Percentiles rank a stretch among this genome's conserved stretches.
Conservation (phyloP, 225 moss, liverwort and hornwort species). For the Sphagnum tenellum region DNA sequence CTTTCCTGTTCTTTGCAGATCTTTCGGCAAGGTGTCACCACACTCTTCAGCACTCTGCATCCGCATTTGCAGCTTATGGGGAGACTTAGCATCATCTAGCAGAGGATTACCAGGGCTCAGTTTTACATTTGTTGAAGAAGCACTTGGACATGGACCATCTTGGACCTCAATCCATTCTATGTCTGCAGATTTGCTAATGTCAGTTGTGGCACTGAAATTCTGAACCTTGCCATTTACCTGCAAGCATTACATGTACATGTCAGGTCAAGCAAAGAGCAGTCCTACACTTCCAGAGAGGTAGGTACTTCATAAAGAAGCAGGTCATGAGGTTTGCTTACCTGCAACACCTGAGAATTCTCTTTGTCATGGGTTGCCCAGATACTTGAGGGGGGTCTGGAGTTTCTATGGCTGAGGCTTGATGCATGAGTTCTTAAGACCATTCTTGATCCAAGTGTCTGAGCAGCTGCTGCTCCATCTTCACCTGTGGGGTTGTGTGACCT, state of each 20-base stretch:
- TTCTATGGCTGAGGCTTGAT: slow-evolving; percentile 2
- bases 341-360: neutral
- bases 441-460: neutral
- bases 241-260: no score
- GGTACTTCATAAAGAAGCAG: neutral
- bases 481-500: slow-evolving; percentile 1
- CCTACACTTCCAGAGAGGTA: neutral
- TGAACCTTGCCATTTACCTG: neutral
- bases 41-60: slow-evolving; percentile 13
- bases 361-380: slow-evolving; percentile 36
- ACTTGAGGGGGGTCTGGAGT: slow-evolving; percentile 16
- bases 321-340: neutral
- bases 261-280: no score
- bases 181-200: slow-evolving; percentile 23
- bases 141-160: slow-evolving; percentile 24
- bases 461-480: slow-evolving; percentile 4
- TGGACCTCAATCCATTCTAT: slow-evolving; percentile 46
- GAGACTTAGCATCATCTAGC: slow-evolving; percentile 26
- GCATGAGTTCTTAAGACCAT: slow-evolving; percentile 5
- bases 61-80: slow-evolving; percentile 12
- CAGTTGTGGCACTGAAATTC: neutral
- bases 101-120: slow-evolving; percentile 5
- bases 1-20: slow-evolving; percentile 25
- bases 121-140: slow-evolving; percentile 32
- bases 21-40: slow-evolving; percentile 7